A percentile compares a stretch with the other conserved stretches of the same genome.
These are phyloP conservation scores for Jacaranda copaia DNA, from an alignment of 257 asterid species.

Conservation along the genomic window DNA sequence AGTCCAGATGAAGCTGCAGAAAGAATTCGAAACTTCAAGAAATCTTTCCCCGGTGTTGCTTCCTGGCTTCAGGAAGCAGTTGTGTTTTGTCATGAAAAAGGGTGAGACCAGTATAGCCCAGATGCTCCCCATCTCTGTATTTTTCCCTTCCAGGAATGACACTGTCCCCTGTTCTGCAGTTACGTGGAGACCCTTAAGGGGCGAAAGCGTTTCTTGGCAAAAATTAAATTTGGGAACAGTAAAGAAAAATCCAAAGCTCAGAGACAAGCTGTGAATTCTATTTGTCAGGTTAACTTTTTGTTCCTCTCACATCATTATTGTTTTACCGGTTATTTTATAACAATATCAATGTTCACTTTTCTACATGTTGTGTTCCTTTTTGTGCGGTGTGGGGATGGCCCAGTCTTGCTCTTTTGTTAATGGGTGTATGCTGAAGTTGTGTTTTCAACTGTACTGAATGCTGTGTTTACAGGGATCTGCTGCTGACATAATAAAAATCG, in stretches of 20 bases:
- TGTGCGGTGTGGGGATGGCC: background rate
- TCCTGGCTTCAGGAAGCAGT: slow-evolving; percentile 95
- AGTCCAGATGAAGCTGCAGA: slow-evolving; percentile 77
- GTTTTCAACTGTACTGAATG: slow-evolving; percentile 28
- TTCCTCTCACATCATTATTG: slow-evolving; percentile 14
- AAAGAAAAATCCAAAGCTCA: slow-evolving; percentile 93
- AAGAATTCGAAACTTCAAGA: slow-evolving; percentile 79
- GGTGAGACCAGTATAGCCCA: slow-evolving; percentile 60
- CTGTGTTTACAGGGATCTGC: slow-evolving; percentile 82
- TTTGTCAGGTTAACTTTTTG: slow-evolving; percentile 76
- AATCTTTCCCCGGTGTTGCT: slow-evolving; percentile 88
- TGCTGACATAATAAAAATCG: slow-evolving; percentile 92
- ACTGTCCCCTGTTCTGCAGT: slow-evolving; percentile 53
- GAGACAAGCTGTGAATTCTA: slow-evolving; percentile 98
- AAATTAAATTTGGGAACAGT: slow-evolving; percentile 81
- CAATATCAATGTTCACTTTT: slow-evolving; percentile 22
- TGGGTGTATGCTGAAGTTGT: slow-evolving; percentile 9
- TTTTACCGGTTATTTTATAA: slow-evolving; percentile 11
- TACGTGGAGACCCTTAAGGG: slow-evolving; percentile 85
- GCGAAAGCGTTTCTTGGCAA: slow-evolving; percentile 89
- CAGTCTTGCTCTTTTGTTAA: background rate
- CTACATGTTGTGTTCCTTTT: background rate
- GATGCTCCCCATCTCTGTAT: slow-evolving; percentile 30
- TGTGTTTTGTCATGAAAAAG: slow-evolving; percentile 73
- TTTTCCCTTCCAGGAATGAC: slow-evolving; percentile 24